Evolutionary conservation across 306 rosid genomes (phyloP), one percentile per base, ranked within the genome.

Genomic region (Gleditsia sinensis): DNA sequence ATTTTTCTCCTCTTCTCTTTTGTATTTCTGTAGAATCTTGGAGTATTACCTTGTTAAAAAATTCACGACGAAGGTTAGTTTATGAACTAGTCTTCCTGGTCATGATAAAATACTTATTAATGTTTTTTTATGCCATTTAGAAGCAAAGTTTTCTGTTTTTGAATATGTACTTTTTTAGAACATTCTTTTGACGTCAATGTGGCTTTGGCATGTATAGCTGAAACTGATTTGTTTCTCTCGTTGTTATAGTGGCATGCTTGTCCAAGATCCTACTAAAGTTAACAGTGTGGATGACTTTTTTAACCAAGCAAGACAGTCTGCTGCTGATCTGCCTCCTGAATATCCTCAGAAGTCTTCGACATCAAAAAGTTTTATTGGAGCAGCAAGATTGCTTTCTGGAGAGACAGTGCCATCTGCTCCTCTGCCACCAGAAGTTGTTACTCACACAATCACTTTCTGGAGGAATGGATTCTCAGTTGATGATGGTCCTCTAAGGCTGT

Each of bases 161-260:
- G 32, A 27, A 65, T 42, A 13, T 34, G 7, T 16, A 3, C 6
- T 7, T 42, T 49, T 8, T 20, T 74, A 17, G 55, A 49, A 49
- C 27, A 9, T 4, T 14, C 7, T n/a, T 63, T 69, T 23, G 14
- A 28, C 34, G 43, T 39, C 14, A 34, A 19, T 33, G 36, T 61
- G 66, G 25, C 27, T 59, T 59, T 59, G n/a, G 6, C 3, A 2
- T 59, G 13, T 19, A 36, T 61, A 10, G 30, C 67, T 60, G 27
- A 34, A 60, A 17, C 23, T 60, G 30, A 34, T 34, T 9, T 34
- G 21, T 59, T 59, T 3, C 33, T 61, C 48, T 34, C 7, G n/a
- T 59, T 14, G 54, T 81, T 83, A 67, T 78, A 94, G 97, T 71
- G 97, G 99, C 68, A 94, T 94, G 97, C 92, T 94, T 86, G 96